Percentiles rank a stretch among this genome's conserved stretches.
phyloP scores from a whole-genome alignment of 83 land plant species.

The Picea abies region DNA sequence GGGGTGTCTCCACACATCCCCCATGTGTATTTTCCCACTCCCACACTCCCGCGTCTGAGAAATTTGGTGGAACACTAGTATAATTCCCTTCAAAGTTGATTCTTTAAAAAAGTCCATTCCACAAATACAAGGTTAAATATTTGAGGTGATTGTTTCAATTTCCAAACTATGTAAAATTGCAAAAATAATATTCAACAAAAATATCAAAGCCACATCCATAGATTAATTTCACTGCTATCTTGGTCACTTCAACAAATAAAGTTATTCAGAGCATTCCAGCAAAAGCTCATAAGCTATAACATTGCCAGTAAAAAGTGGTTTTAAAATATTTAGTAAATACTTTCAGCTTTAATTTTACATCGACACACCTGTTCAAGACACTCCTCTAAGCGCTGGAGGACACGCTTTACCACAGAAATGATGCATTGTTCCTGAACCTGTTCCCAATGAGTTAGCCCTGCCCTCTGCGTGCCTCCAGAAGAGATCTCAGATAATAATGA shows the following conservation, averaged over 20 bases:
- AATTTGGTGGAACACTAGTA: too few relatives aligned
- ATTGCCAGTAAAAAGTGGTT: background rate
- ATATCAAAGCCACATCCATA: too few relatives aligned
- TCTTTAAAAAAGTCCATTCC: too few relatives aligned
- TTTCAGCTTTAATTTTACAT: background rate
- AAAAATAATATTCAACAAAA: too few relatives aligned
- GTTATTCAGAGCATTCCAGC: background rate
- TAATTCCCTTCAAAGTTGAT: too few relatives aligned
- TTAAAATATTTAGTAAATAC: background rate
- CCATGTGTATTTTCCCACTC: too few relatives aligned
- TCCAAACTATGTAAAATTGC: too few relatives aligned
- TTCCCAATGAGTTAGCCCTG: slow-evolving; percentile 68
- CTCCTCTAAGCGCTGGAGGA: slow-evolving; percentile 69
- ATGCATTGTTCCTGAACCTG: slow-evolving; percentile 78
- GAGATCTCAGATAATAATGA: slow-evolving; percentile 74
- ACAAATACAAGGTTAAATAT: too few relatives aligned
- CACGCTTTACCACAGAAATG: slow-evolving; percentile 68
- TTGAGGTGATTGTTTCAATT: too few relatives aligned
- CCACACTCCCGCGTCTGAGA: too few relatives aligned
- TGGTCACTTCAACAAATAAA: background rate
- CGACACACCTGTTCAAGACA: slow-evolving; percentile 75
- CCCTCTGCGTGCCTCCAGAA: slow-evolving; percentile 63
- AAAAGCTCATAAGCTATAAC: background rate
- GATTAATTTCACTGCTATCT: background rate
- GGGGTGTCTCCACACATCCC: too few relatives aligned